These are phyloP conservation scores for Nicotiana obtusifolia DNA, from an alignment of 257 asterid genomes.

Conservation along the genomic window DNA sequence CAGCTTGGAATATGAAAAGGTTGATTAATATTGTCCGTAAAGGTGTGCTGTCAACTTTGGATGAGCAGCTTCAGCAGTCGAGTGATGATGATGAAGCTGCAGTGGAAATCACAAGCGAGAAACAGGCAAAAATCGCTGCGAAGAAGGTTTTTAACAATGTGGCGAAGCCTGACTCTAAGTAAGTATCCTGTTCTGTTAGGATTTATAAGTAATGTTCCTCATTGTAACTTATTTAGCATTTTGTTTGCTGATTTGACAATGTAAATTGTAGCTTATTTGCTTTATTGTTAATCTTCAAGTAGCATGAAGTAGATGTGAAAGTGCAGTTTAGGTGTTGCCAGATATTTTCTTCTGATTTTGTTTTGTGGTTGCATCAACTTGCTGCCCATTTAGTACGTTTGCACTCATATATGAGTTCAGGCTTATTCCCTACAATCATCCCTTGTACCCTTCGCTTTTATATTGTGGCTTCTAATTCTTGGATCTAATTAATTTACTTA, in stretches of 20 bases:
- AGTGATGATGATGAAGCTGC: constrained; percentile 54
- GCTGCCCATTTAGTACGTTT: background rate
- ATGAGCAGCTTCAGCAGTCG: constrained; percentile 57
- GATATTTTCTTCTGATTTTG: background rate
- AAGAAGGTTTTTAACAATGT: constrained; percentile 76
- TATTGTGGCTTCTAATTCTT: background rate
- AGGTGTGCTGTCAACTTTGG: constrained; percentile 66
- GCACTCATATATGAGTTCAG: background rate
- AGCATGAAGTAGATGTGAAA: background rate
- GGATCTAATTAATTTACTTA: background rate
- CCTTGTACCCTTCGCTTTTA: background rate
- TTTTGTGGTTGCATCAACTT: background rate
- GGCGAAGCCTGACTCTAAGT: constrained; percentile 67
- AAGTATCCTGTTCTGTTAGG: constrained; percentile 9
- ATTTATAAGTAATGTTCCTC: background rate
- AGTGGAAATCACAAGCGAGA: constrained; percentile 63
- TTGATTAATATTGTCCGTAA: constrained; percentile 56
- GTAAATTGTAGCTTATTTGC: background rate
- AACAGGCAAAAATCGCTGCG: constrained; percentile 75
- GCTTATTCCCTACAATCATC: background rate
- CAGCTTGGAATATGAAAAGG: constrained; percentile 98
- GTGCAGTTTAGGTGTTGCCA: background rate
- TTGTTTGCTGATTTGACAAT: background rate
- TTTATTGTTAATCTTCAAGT: background rate
- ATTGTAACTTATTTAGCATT: background rate